Evolutionary conservation across 257 asterid species (phyloP).

Genomic region (Primulina eburnea): DNA sequence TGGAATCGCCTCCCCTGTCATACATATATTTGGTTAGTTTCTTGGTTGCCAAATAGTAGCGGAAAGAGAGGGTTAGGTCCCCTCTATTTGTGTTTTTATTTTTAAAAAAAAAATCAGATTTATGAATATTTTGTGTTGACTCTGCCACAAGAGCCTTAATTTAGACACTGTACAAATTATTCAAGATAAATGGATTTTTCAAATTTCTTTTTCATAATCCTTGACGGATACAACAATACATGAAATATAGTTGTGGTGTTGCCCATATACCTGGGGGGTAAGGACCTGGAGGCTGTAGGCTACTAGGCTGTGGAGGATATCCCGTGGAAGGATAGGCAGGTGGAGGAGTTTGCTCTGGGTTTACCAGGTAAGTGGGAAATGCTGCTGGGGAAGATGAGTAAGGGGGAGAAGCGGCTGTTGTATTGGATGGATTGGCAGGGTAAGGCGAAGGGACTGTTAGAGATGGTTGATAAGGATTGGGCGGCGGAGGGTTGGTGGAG

Average conservation of each 20-base stretch:
- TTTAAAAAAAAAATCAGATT: too few species aligned
- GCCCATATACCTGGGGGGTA: conserved; percentile 37
- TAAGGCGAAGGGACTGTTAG: background rate
- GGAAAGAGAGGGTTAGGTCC: too few species aligned
- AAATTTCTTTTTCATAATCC: background rate
- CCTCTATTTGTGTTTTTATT: too few species aligned
- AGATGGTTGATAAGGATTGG: conserved; percentile 14
- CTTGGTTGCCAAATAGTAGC: too few species aligned
- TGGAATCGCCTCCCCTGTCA: too few species aligned
- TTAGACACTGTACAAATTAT: background rate
- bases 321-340: conserved; percentile 30
- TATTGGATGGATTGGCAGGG: background rate
- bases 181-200: background rate
- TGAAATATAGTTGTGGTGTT: background rate
- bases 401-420: conserved; percentile 24
- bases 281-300: conserved; percentile 31
- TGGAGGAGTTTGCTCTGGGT: conserved; percentile 26
- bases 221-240: background rate
- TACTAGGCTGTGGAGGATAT: conserved; percentile 31
- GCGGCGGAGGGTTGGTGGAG: conserved; percentile 20
- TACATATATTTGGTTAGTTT: too few species aligned
- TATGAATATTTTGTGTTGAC: background rate
- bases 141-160: background rate
- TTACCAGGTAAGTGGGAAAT: conserved; percentile 27
- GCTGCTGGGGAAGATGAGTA: conserved; percentile 18